Conservation (phyloP, 1,139 yeast species). For the Geotrichum phurueaensis region DNA sequence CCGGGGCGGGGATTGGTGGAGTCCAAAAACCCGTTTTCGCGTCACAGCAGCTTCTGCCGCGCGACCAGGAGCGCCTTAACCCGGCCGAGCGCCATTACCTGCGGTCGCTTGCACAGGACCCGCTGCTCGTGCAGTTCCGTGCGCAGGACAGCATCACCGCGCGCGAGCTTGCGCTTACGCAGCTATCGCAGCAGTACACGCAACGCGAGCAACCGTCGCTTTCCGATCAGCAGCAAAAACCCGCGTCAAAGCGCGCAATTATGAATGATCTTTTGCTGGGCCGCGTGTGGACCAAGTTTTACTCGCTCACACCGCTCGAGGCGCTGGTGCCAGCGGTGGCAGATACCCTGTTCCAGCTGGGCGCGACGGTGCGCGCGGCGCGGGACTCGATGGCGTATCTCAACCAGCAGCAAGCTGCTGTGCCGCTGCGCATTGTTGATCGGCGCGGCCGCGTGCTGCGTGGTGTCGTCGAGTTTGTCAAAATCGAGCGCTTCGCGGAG, state of each 20-base stretch:
- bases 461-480: constrained; percentile 44
- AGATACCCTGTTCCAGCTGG: constrained; percentile 40
- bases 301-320: constrained; percentile 42
- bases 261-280: constrained; percentile 36
- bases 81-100: constrained; percentile 36
- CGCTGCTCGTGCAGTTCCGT: constrained; percentile 46
- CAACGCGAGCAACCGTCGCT: not conserved
- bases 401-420: constrained; percentile 24
- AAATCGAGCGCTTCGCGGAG: constrained; percentile 31
- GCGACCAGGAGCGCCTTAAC: constrained; percentile 1
- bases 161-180: constrained; percentile 31
- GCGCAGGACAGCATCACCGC: constrained; percentile 19
- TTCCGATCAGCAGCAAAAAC: constrained; percentile 1
- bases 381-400: constrained; percentile 16
- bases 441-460: constrained; percentile 42
- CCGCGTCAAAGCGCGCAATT: constrained; percentile 20
- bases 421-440: constrained; percentile 44
- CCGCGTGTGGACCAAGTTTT: constrained; percentile 46
- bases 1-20: not conserved
- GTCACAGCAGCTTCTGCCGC: constrained; percentile 21
- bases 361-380: constrained; percentile 30
- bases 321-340: constrained; percentile 40
- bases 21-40: constrained; percentile 7
- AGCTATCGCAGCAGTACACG: constrained; percentile 14
- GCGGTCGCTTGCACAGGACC: constrained; percentile 40